These are phyloP conservation scores for Apiosordaria backusii DNA, from an alignment of 495 filamentous ascomycete genomes.

Conservation along the genomic window DNA sequence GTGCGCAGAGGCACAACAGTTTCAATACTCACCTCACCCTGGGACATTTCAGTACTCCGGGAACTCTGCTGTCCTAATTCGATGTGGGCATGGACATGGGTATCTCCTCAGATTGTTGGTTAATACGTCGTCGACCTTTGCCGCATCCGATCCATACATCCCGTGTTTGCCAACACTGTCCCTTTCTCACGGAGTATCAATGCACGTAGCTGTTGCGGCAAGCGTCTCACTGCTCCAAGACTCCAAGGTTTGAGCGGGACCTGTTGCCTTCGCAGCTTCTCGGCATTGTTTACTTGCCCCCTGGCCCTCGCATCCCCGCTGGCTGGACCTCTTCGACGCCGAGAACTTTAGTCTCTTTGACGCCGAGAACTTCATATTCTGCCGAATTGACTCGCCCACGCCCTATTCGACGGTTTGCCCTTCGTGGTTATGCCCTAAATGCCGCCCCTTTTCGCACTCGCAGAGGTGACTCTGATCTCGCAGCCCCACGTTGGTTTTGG, in stretches of 20 bases:
- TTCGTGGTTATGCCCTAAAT: too few relatives aligned
- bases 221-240: not conserved
- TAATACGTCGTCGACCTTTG: not conserved
- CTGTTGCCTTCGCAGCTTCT: not conserved
- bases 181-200: not conserved
- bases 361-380: not conserved
- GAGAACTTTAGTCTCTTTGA: not conserved
- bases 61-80: not conserved
- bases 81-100: not conserved
- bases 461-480: not conserved
- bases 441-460: not conserved
- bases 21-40: too few relatives aligned
- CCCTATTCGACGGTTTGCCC: too few relatives aligned
- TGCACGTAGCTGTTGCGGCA: not conserved
- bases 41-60: not conserved
- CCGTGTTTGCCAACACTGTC: not conserved
- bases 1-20: too few relatives aligned
- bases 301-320: not conserved
- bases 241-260: not conserved
- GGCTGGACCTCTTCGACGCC: not conserved
- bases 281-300: not conserved
- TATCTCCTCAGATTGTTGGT: not conserved
- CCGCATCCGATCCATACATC: not conserved
- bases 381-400: not conserved
- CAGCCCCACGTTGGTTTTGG: not conserved